Evolutionary conservation across 129 eudicot genomes (phyloP).

Genomic region (Tagetes erecta): DNA sequence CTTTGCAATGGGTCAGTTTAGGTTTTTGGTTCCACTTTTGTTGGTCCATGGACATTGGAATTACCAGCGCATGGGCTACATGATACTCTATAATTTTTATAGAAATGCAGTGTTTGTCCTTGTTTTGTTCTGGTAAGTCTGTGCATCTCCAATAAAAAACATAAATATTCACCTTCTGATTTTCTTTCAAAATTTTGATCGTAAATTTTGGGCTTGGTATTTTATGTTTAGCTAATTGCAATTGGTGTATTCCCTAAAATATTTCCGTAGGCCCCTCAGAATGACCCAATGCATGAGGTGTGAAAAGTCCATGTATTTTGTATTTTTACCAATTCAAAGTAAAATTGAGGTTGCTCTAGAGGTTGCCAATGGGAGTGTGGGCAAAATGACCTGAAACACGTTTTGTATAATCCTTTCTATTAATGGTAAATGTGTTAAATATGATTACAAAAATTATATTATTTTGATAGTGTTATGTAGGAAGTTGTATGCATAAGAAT

Average conservation of each 20-base stretch:
- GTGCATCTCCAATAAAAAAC: slow-evolving; percentile 1
- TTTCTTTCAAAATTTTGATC: not conserved
- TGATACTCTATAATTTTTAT: slow-evolving; percentile 92
- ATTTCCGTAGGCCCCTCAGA: not conserved
- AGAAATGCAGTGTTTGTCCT: slow-evolving; percentile 86
- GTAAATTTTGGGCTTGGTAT: not conserved
- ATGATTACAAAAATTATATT: not conserved
- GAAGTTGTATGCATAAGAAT: not conserved
- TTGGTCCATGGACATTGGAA: slow-evolving; percentile 99
- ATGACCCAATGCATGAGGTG: not conserved
- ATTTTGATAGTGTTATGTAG: not conserved
- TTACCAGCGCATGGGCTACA: slow-evolving; percentile 92
- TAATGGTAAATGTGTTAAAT: not conserved
- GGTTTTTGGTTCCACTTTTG: slow-evolving; percentile 81
- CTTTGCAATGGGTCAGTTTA: slow-evolving; percentile 97
- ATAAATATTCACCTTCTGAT: not conserved
- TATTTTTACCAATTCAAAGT: not conserved
- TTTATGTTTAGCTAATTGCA: not conserved
- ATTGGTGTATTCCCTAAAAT: not conserved
- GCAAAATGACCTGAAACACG: not conserved
- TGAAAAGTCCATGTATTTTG: not conserved
- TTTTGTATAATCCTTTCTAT: not conserved
- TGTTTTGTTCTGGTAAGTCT: slow-evolving; percentile 85
- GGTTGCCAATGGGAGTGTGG: not conserved
- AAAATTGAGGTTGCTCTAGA: slow-evolving; percentile 18